Conservation (phyloP, 768 basidiomycete genomes). For the Leccinum uliginosum region DNA sequence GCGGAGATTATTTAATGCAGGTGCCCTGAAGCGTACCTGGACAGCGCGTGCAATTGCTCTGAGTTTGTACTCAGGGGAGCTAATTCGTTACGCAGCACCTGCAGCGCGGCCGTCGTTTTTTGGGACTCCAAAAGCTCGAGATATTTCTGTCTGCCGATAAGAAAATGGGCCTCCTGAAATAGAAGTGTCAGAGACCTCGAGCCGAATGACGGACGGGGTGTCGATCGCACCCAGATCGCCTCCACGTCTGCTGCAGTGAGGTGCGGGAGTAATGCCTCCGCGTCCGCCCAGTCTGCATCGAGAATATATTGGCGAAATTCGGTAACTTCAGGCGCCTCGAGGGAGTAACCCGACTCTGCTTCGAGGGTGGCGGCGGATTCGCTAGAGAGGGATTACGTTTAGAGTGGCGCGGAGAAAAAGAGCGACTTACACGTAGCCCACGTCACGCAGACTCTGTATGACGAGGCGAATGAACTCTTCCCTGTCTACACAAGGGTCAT, state of each 20-base stretch:
- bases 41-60: constrained; percentile 80
- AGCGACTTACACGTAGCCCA: constrained; percentile 64
- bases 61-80: constrained; percentile 77
- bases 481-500: constrained; percentile 74
- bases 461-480: constrained; percentile 90
- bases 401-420: constrained; percentile 3
- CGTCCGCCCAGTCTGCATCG: constrained; percentile 76
- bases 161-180: constrained; percentile 71
- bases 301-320: constrained; percentile 79
- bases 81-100: constrained; percentile 83
- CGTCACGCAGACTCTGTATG: constrained; percentile 84
- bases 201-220: constrained; percentile 18
- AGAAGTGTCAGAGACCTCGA: constrained; percentile 18
- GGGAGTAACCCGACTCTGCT: constrained; percentile 86
- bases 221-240: constrained; percentile 54
- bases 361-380: constrained; percentile 87
- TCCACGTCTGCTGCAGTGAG: constrained; percentile 70
- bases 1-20: constrained; percentile 1
- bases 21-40: constrained; percentile 55
- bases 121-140: constrained; percentile 83
- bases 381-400: constrained; percentile 38
- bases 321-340: constrained; percentile 74
- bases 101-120: constrained; percentile 76
- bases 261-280: constrained; percentile 61
- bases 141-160: constrained; percentile 95